Base-by-base conservation (phyloP, 148 eudicot species). In the Rhododendron ferrugineum region DNA sequence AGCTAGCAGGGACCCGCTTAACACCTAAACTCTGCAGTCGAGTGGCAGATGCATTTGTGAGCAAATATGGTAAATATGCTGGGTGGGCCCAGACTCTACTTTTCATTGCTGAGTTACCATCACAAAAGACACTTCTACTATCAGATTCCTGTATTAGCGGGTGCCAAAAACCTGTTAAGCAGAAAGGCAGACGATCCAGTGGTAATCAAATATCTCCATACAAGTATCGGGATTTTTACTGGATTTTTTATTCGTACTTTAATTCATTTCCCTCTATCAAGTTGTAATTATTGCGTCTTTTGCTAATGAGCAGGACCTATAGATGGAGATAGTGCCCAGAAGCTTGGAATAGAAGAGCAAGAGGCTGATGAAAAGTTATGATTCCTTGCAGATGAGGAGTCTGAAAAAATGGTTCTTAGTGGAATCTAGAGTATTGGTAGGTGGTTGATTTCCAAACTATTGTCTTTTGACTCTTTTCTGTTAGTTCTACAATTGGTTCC, bases 11-110 rank as follows among this genome's bases (percentile, higher is more conserved):
- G 37, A 91, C 87, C 75, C 91, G 93, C 52, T 82, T 95, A 86
- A 93, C 98, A 14, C 84, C 96, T 44, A 95, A 93, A 90, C 87
- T 93, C 60, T 86, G 89, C 86, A 85, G 50, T 64, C 96, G 93
- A n/a, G 98, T 95, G 85, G 92, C 99, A 23, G 99, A 95, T 86
- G 98, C 98, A 74, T 97, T 97, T 91, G 95, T 97, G 81, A 85
- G 89, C 72, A 95, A 90, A 89, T 97, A 97, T 82, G 99, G 99
- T 64, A 95, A 94, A 85, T 97, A 93, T 87, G 99, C 99, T 85
- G 99, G 98, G 42, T 95, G 99, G 99, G 99, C 98, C 22, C 99
- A 97, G 84, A 95, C 99, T 9, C 93, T 97, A 50, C 94, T 97
- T 72, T 97, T 97, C 90, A 94, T 97, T 81, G 96, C 99, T 11